Evolutionary conservation across 257 asterid species (phyloP).

Genomic region (Rhazya stricta): DNA sequence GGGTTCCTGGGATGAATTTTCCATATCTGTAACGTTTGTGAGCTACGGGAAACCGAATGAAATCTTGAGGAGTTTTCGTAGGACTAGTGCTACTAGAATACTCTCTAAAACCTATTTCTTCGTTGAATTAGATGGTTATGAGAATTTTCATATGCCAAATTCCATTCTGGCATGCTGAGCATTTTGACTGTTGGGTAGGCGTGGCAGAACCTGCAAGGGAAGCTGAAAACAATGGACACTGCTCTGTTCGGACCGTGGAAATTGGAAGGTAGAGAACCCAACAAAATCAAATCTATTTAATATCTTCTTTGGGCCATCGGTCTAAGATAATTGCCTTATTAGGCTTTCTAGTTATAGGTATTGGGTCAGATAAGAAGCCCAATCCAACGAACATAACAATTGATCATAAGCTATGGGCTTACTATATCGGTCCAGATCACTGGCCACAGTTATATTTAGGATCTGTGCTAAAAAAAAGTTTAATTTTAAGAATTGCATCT

Average conservation of each 20-base stretch:
- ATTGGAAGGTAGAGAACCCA: no score
- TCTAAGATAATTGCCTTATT: background rate
- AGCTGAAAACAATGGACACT: background rate
- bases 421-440: no score
- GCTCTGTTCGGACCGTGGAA: background rate
- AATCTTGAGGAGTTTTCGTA: background rate
- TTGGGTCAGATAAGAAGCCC: background rate
- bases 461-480: no score
- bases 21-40: conserved; percentile 23
- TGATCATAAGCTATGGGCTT: no score
- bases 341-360: background rate
- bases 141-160: background rate
- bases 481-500: no score
- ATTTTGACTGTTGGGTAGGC: background rate
- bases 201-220: background rate
- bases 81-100: background rate
- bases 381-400: background rate
- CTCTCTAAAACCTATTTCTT: background rate
- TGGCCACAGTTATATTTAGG: no score
- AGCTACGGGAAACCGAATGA: background rate
- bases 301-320: no score
- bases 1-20: conserved; percentile 44
- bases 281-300: no score
- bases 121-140: background rate
- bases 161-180: conserved; percentile 2